Base-by-base conservation (phyloP, 1,284 basidiomycete species). In the Cryptococcus wingfieldii region DNA sequence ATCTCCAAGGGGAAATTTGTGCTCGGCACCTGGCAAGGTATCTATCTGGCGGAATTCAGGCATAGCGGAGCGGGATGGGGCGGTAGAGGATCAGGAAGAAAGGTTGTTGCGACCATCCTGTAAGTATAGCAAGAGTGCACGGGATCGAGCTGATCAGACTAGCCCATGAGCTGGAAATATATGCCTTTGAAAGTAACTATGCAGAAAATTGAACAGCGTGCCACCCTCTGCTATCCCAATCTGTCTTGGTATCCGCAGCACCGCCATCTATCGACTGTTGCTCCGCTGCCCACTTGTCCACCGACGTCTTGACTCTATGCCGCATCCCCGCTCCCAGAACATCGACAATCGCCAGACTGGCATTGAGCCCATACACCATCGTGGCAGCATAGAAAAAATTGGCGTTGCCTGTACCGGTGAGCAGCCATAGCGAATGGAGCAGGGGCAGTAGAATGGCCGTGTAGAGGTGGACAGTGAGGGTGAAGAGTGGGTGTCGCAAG, bases 311-410 rank as follows among this genome's bases (percentile, higher is more conserved):
- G 19, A 67, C 52, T 38, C 53, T 48, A 16, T 44, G n/a, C 39
- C 64, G 56, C 67, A 92, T 75, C 12, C 86, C 86, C 0, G 90
- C 88, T 80, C 86, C 91, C 25, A 89, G 79, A 12, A 84, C 84
- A 67, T 96, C 93, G 5, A 92, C 80, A 38, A 95, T 68, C 5
- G 86, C 86, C n/a, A 87, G 83, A 0, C 89, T 90, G 52, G 91
- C 87, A 8, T 88, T 89, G 64, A 92, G 82, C 0, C 89, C 92
- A 75, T 94, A 94, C 5, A 98, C 94, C 63, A 98, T 80, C 2
- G 91, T 97, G 5, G 88, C 87, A 0, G 95, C 95, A 70, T 97
- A 98, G 79, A 91, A 98, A 78, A 98, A 99, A 74, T 98, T 98
- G 45, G 95, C 93, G 69, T 98, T 98, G 1, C 93, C 95, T 5